These are phyloP conservation scores for Talaromyces sp. DNA, from an alignment of 2,329 filamentous ascomycete genomes.

Conservation along the genomic window DNA sequence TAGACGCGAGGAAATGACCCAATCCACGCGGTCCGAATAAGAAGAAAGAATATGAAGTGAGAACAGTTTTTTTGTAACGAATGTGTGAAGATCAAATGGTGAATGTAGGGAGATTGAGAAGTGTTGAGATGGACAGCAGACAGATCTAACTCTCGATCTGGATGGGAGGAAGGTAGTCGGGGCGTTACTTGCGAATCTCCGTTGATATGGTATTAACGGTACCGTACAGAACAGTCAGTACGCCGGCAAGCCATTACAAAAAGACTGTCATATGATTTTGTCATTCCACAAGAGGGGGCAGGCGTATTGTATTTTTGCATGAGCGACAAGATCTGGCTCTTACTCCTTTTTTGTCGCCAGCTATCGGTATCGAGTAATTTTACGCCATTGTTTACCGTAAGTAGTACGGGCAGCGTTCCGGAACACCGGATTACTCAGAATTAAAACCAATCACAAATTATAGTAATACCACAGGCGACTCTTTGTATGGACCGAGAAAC, in stretches of 20 bases:
- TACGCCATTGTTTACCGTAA: background rate
- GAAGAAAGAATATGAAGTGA: background rate
- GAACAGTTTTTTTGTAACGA: slow-evolving; percentile 2
- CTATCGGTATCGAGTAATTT: background rate
- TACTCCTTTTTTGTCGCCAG: slow-evolving; percentile 1
- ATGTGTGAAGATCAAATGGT: background rate
- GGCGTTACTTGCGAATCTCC: background rate
- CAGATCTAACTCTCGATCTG: slow-evolving; percentile 2
- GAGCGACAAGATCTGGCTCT: background rate
- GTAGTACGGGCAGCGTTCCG: background rate
- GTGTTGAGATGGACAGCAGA: slow-evolving; percentile 1
- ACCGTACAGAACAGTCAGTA: background rate
- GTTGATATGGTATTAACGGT: background rate
- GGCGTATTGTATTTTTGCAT: background rate
- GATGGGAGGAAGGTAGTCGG: slow-evolving; percentile 1
- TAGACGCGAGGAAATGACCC: background rate
- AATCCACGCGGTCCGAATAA: background rate
- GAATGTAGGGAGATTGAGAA: background rate
- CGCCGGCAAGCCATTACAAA: background rate
- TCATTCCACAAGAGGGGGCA: background rate
- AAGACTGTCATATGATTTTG: background rate
- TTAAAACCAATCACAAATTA: background rate
- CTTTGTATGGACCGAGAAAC: background rate
- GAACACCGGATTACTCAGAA: background rate
- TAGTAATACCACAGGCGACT: background rate